phyloP scores from a whole-genome alignment of 2,329 filamentous ascomycete genomes.

The Xylaria sp. region DNA sequence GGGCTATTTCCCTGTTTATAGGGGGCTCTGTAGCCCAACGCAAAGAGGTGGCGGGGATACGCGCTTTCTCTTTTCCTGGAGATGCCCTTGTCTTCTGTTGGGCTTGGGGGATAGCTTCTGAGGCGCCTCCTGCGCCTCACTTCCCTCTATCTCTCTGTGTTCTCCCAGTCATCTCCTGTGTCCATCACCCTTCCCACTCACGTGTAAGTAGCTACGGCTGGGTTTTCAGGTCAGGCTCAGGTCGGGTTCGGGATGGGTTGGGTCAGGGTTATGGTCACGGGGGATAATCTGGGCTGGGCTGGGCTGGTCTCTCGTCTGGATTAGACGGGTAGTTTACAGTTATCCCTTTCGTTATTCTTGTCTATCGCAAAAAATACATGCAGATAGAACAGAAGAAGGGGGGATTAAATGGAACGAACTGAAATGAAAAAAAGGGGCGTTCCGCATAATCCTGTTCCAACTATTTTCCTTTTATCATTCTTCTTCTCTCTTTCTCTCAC shows the following conservation, averaged over 20 bases:
- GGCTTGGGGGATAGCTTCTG: neutral
- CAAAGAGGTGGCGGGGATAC: neutral
- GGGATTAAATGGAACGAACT: neutral
- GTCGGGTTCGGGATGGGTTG: neutral
- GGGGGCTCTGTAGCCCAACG: neutral
- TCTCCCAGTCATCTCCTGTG: neutral
- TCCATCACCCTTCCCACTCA: neutral
- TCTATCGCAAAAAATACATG: neutral
- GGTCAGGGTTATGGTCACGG: neutral
- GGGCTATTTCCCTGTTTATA: neutral
- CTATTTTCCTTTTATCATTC: too few species aligned
- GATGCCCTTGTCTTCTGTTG: neutral
- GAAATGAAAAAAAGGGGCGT: too few species aligned
- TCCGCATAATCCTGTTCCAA: too few species aligned
- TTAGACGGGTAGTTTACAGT: neutral
- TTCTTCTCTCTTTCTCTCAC: too few species aligned
- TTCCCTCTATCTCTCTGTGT: neutral
- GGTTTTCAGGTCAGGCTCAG: neutral
- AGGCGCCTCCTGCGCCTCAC: neutral
- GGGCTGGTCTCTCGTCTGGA: neutral
- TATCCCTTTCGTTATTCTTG: neutral
- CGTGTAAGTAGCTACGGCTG: neutral
- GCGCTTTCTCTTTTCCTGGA: neutral
- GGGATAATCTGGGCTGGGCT: neutral
- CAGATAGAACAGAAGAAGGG: neutral